Base-by-base conservation (phyloP, 75 land plant genomes). In the Cunninghamia lanceolata region DNA sequence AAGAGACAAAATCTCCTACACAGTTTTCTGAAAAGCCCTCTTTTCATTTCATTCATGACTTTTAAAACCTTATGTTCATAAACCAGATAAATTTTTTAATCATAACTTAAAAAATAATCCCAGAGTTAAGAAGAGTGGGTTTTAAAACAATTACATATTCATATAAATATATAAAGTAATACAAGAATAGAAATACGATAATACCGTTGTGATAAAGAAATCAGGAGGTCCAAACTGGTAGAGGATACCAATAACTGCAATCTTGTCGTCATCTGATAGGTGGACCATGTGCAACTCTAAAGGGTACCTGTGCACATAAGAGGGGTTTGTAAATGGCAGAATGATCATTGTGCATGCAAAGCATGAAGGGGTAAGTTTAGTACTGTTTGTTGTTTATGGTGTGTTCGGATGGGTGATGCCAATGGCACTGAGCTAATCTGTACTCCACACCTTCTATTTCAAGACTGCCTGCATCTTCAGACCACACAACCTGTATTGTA, bases 321-420 rank as follows among this genome's bases (percentile, higher is more conserved):
- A 2, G n/a, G n/a, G n/a, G n/a, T n/a, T 9, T 9, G 10, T 39
- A 25, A 15, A 25, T 71, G 30, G 21, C 14, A 10, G 0, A 71
- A 34, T 79, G 17, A 5, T 40, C 3, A 36, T 9, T 7, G 5
- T 10, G 14, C 38, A 38, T 36, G 9, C n/a, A n/a, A 4, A 21
- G 39, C 28, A 50, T 21, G 19, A 32, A 52, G 47, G 80, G 36
- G n/a, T 9, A 36, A 1, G 75, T 2, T 10, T 30, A 81, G 68
- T 73, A 94, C 89, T 88, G 89, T 25, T 40, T 9, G 32, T 93
- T 94, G 77, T 91, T 84, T 53, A 94, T 77, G 38, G 92, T 87
- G 85, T 94, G 94, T 85, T 94, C 94, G 9, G 94, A 91, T 42
- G 94, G 95, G n/a, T 89, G 86, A 81, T 94, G 95, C 89, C 94